Evolutionary conservation across 2,329 filamentous ascomycete genomes (phyloP).

Genomic region (Claviceps humidiphila): DNA sequence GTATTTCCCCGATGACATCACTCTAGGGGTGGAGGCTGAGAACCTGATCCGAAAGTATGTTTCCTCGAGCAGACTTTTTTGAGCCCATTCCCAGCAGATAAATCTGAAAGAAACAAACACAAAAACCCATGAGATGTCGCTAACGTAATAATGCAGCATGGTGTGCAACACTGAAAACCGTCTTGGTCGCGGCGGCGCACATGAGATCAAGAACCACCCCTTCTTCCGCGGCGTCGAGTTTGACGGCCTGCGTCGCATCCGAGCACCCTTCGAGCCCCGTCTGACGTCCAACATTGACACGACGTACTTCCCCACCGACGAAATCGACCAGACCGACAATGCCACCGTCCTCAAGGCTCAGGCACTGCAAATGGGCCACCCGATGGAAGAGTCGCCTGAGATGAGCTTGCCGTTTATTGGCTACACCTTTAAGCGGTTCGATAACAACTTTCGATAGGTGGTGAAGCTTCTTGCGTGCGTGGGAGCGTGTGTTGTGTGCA

Average conservation of each 20-base stretch:
- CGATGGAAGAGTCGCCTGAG: conserved; percentile 69
- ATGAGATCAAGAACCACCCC: conserved; percentile 83
- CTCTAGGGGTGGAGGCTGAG: conserved; percentile 77
- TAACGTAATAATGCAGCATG: conserved; percentile 43
- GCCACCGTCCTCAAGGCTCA: conserved; percentile 76
- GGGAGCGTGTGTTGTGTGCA: neutral
- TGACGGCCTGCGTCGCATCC: conserved; percentile 81
- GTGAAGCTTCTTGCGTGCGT: neutral
- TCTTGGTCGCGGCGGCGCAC: conserved; percentile 72
- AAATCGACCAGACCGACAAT: conserved; percentile 94
- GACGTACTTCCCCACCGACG: conserved; percentile 96
- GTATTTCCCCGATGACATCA: conserved; percentile 93
- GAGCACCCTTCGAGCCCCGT: conserved; percentile 90
- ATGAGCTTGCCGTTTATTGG: conserved; percentile 72
- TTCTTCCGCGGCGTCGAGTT: conserved; percentile 98
- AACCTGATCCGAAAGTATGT: conserved; percentile 78
- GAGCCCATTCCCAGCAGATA: too few relatives aligned
- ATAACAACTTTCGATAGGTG: conserved; percentile 49
- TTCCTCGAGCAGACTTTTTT: neutral
- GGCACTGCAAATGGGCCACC: conserved; percentile 54
- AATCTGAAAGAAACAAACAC: too few relatives aligned
- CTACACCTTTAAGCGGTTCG: conserved; percentile 83
- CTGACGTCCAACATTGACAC: conserved; percentile 90
- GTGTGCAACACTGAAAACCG: conserved; percentile 91
- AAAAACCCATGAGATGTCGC: neutral